Base-by-base conservation (phyloP, 768 basidiomycete species). In the Podaxis sp. region DNA sequence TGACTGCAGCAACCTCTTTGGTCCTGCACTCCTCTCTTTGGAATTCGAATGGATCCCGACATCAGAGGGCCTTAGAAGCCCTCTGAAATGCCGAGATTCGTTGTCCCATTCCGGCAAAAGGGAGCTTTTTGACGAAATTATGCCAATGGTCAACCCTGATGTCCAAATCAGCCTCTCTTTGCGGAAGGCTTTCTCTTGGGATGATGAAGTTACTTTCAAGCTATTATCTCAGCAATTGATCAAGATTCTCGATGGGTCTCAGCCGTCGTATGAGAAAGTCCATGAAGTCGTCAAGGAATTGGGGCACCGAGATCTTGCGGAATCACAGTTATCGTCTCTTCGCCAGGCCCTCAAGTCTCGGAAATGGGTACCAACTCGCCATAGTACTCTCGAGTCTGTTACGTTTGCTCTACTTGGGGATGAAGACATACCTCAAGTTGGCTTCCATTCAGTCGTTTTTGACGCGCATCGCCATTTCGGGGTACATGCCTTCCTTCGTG, bases 121-220 rank as follows among this genome's bases (percentile, higher is more conserved):
- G 28, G 57, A 66, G 42, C 70, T 82, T 2, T 81, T 78, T 57
- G 77, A 82, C 57, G 63, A 70, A 36, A 77, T 81, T 2, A 64
- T 81, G 35, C 63, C 70, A 1, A 64, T 73, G 1, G 66, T 80
- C 48, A 70, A 72, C 27, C 36, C 62, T 5, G 23, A 46, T 16
- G 55, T 72, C 11, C 59, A 48, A 5, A 55, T 76, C 14, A 69
- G 73, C 1, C 44, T 65, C 4, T 69, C 73, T 0, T 62, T 82
- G 27, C 71, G 66, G 9, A 55, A 51, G 1, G 68, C 68, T 2
- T 67, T 82, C 32, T 71, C 73, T 1, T 83, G 82, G 81, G 69
- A 77, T 58, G 55, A 72, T 32, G 72, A 72, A 0, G 51, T 82
- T 35, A 48, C 73, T 0, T 59, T 73, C 14, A 51, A 60, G 1